Evolutionary conservation across 2,329 filamentous ascomycete genomes (phyloP).

Genomic region (Cladosporium sp.): DNA sequence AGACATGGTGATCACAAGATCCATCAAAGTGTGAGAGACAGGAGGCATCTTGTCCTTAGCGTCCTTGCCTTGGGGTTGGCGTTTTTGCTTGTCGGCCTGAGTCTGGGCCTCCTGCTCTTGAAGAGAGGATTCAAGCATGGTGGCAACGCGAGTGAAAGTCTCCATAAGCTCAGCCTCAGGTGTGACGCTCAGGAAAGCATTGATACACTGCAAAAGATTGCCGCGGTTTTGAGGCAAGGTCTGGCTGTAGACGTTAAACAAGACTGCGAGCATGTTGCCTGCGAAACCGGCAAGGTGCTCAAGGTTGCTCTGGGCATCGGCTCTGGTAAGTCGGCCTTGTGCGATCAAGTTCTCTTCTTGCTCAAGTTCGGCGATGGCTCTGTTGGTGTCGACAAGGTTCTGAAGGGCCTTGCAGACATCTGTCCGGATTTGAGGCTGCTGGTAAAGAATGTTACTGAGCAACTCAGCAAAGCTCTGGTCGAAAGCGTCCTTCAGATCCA

Average conservation of each 20-base stretch:
- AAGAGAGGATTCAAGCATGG: conserved; percentile 74
- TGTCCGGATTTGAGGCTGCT: conserved; percentile 80
- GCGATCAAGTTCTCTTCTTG: conserved; percentile 67
- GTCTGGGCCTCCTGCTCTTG: conserved; percentile 56
- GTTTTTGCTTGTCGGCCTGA: conserved; percentile 58
- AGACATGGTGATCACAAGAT: conserved; percentile 93
- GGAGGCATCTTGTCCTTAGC: conserved; percentile 77
- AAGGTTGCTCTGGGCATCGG: conserved; percentile 72
- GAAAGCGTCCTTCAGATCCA: conserved; percentile 65
- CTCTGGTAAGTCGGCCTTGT: conserved; percentile 73
- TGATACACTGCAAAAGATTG: conserved; percentile 89
- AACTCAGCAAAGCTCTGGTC: conserved; percentile 88
- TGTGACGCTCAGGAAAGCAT: conserved; percentile 81
- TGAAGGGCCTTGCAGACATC: conserved; percentile 85
- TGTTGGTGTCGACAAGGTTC: conserved; percentile 86
- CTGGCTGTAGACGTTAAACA: conserved; percentile 99
- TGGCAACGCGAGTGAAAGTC: conserved; percentile 82
- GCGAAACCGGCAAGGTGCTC: conserved; percentile 75
- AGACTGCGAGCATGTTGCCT: conserved; percentile 84
- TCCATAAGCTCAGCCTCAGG: conserved; percentile 66
- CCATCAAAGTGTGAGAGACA: conserved; percentile 91
- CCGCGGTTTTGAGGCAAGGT: conserved; percentile 90
- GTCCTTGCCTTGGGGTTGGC: conserved; percentile 37
- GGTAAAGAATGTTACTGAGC: conserved; percentile 85
- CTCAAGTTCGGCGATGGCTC: conserved; percentile 69